phyloP scores from a whole-genome alignment of 768 basidiomycete species.

The Termitomyces sp. region DNA sequence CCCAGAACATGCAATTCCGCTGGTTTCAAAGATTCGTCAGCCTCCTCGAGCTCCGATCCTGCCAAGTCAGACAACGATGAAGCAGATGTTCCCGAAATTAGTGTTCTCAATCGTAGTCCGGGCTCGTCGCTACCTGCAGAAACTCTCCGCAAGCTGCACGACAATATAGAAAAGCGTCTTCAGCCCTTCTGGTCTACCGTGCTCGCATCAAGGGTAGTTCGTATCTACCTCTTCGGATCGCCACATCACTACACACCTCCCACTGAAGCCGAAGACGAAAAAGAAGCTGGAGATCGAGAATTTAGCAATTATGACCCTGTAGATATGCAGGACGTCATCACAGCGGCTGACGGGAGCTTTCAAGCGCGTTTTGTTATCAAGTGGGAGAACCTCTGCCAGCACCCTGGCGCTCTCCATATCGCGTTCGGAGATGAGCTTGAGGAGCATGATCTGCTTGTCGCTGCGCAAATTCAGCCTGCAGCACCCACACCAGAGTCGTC shows the following conservation, averaged over 20 bases:
- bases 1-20: not conserved
- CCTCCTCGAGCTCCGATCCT: slow-evolving; percentile 14
- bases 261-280: slow-evolving; percentile 17
- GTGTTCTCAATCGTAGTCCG: slow-evolving; percentile 1
- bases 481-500: slow-evolving; percentile 9
- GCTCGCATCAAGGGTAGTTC: slow-evolving; percentile 55
- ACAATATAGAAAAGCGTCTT: slow-evolving; percentile 72
- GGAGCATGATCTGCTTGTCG: slow-evolving; percentile 52
- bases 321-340: slow-evolving; percentile 42
- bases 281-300: slow-evolving; percentile 22
- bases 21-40: slow-evolving; percentile 10
- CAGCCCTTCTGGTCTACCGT: slow-evolving; percentile 79
- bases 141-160: slow-evolving; percentile 50
- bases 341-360: slow-evolving; percentile 71
- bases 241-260: slow-evolving; percentile 21
- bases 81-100: not conserved
- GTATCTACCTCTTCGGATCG: slow-evolving; percentile 53
- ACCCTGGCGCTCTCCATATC: slow-evolving; percentile 52
- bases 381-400: slow-evolving; percentile 64
- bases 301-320: slow-evolving; percentile 38
- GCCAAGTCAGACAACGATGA: not conserved
- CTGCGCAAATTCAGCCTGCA: slow-evolving; percentile 44
- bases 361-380: slow-evolving; percentile 51
- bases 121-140: slow-evolving; percentile 18
- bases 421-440: slow-evolving; percentile 46